Base-by-base conservation (phyloP, 2,329 filamentous ascomycete genomes). In the Botrytis deweyae region DNA sequence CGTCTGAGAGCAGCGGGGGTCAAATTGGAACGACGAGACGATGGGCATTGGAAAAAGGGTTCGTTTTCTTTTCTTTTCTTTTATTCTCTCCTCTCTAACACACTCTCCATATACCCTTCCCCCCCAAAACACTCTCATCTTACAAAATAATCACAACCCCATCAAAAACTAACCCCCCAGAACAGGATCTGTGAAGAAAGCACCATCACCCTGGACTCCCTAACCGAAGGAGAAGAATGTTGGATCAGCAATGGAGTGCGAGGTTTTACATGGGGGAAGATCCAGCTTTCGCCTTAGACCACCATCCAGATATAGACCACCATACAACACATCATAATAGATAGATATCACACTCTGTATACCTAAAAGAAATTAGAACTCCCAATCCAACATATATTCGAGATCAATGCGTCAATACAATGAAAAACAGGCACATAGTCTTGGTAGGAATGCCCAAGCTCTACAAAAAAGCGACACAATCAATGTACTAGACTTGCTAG, bases 221-320 rank as follows among this genome's bases (percentile, higher is more conserved):
- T 97, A 20, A 80, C 85, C 5, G 86, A 93, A 76, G 93, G 91
- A 1, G 95, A 98, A 81, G 87, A 91, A 71, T 92, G 95, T 75
- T 97, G 94, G 92, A 84, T 98, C 71, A 97, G 94, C 82, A 98
- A 95, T 82, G 94, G 93, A 0, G 92, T 95, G 1, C 88, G 92
- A 76, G 95, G 95, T 0, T 97, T 97, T 77, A 85, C 90, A 20
- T 84, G 81, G 73, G 88, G 87, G 0, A 83, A 76, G 70, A 63
- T 81, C 8, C 77, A 78, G 64, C 63, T 80, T 49, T 49, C 44
- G 14, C 55, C 40, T 22, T 46, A 29, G n/a, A 64, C 12, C n/a
- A 9, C 14, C 25, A n/a, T 49, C 9, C 20, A 49, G 1, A 10
- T 3, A 49, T 49, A 49, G 44, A 22, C 20, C 44, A 22, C 44